Percentiles rank a stretch among this genome's conserved stretches.
Conservation (phyloP, 1,284 basidiomycete genomes). For the Sporisorium exsertum region DNA sequence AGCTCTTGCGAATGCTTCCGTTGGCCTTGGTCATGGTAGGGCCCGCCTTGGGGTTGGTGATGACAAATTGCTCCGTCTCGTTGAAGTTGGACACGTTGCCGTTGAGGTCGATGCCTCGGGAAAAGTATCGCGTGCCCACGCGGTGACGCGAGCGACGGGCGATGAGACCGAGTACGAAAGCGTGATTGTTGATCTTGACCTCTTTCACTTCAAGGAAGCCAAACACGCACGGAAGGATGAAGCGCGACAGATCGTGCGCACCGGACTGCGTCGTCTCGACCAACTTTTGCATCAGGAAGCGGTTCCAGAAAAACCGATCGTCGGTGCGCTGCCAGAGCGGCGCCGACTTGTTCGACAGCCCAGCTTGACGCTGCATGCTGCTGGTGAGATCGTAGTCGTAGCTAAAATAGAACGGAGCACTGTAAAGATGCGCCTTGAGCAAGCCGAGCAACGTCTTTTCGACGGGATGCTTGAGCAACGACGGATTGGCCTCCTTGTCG, state of each 20-base stretch:
- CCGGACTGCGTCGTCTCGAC: slow-evolving; percentile 39
- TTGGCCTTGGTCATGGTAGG: slow-evolving; percentile 69
- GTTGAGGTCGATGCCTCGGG: slow-evolving; percentile 85
- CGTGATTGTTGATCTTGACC: slow-evolving; percentile 80
- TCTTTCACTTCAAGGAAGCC: slow-evolving; percentile 83
- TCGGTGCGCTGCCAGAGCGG: slow-evolving; percentile 81
- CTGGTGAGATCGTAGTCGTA: slow-evolving; percentile 92
- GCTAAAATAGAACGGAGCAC: slow-evolving; percentile 87
- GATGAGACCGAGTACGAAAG: slow-evolving; percentile 87
- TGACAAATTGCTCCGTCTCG: slow-evolving; percentile 75
- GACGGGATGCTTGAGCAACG: slow-evolving; percentile 78
- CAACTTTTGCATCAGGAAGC: slow-evolving; percentile 72
- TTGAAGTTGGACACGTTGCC: slow-evolving; percentile 73
- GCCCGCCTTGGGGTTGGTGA: slow-evolving; percentile 66
- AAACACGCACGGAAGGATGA: slow-evolving; percentile 79
- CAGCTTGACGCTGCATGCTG: slow-evolving; percentile 85
- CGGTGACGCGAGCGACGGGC: slow-evolving; percentile 92
- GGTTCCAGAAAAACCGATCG: slow-evolving; percentile 99
- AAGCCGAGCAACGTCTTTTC: slow-evolving; percentile 89
- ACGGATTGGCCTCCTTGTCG: slow-evolving; percentile 75
- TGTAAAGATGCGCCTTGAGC: slow-evolving; percentile 84
- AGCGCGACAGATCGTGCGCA: slow-evolving; percentile 78
- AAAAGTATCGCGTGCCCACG: slow-evolving; percentile 96
- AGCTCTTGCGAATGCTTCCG: slow-evolving; percentile 76
- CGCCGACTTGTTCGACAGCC: slow-evolving; percentile 71